Base-by-base conservation (phyloP, 257 asterid species). In the Forsythia suspensa region DNA sequence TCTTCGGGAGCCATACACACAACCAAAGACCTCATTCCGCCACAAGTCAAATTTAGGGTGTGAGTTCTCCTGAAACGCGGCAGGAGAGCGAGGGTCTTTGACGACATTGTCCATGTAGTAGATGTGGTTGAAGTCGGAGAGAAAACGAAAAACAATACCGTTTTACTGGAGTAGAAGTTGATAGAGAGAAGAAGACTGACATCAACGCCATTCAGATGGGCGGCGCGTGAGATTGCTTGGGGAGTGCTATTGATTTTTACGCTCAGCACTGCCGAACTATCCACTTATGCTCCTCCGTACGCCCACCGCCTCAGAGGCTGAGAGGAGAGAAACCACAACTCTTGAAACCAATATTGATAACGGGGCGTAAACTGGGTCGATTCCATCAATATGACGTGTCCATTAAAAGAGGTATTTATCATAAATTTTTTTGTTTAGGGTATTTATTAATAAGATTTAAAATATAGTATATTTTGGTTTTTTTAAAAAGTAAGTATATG, bases 1-100 rank as follows among this genome's bases (percentile, higher is more conserved):
- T 95, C 97, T 4, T 95, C 95, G 11, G 98, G 97, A 80, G 98
- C 98, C 97, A 92, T 90, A 72, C 95, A 84, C 36, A 94, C 97
- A 46, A 91, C 76, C 79, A 77, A 87, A 3, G 89, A 85, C 75
- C 82, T 85, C 86, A 91, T 87, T 29, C 81, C 80, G 44, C 88
- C 80, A 20, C 75, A 82, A 48, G 40, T 59, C 43, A 76, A 29
- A 42, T 6, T 46, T 12, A 39, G 73, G 52, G 78, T 36, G 63
- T 29, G 46, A 9, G n/a, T 44, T 42, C 63, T 52, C 29, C 24
- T 1, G 40, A 70, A 78, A 39, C 72, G 75, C 74, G 80, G 80
- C 67, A 76, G 80, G 80, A 81, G 80, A 46, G 70, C 39, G 42
- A 67, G 52, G 75, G 87, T 36, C 70, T 39, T 70, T 51, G 66